phyloP scores from a whole-genome alignment of 495 filamentous ascomycete genomes.

The Neurospora sp. region DNA sequence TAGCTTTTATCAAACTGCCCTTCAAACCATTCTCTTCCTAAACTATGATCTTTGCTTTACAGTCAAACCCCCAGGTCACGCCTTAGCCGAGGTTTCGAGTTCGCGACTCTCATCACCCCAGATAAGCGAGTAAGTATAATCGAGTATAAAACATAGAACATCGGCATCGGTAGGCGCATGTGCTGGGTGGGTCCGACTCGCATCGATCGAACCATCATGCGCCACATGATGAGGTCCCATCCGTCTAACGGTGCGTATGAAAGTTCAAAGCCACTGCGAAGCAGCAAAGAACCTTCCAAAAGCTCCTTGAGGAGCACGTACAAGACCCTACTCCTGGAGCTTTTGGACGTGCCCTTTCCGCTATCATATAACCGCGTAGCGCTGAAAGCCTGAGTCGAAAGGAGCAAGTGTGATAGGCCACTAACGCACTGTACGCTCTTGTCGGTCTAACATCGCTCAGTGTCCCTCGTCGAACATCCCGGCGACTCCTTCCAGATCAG shows the following conservation, averaged over 20 bases:
- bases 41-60: neutral
- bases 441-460: slow-evolving; percentile 1
- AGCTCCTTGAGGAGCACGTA: neutral
- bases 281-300: neutral
- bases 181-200: neutral
- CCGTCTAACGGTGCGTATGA: neutral
- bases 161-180: neutral
- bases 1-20: neutral
- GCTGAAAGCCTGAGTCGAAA: neutral
- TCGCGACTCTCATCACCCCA: neutral
- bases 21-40: neutral
- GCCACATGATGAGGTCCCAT: neutral
- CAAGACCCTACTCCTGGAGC: neutral
- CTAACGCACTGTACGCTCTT: neutral
- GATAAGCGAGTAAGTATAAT: neutral
- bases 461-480: slow-evolving; percentile 28
- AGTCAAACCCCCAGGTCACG: too few species aligned
- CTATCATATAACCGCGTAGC: neutral
- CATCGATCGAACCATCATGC: neutral
- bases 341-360: neutral
- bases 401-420: neutral
- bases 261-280: neutral
- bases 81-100: neutral
- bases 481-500: slow-evolving; percentile 34
- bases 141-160: neutral